Evolutionary conservation across 1,284 basidiomycete species (phyloP).

Genomic region (Anthracocystis setariae): DNA sequence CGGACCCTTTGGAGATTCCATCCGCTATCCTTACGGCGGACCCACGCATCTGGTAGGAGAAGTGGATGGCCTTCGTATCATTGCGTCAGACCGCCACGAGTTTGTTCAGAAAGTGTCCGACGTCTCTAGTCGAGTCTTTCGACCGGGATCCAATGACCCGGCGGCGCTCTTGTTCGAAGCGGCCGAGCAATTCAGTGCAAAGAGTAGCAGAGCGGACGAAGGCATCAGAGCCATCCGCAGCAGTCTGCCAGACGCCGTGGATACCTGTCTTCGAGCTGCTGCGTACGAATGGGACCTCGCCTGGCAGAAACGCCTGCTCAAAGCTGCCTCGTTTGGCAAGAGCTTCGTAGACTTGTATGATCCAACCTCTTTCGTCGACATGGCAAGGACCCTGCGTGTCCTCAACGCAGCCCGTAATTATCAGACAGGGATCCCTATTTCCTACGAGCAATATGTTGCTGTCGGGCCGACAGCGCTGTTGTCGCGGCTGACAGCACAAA

Average conservation of each 20-base stretch:
- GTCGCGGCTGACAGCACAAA: constrained; percentile 82
- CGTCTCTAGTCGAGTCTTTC: constrained; percentile 71
- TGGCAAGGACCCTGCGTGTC: constrained; percentile 92
- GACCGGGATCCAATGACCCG: constrained; percentile 89
- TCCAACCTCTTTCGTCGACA: constrained; percentile 86
- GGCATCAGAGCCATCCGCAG: constrained; percentile 86
- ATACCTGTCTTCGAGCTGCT: constrained; percentile 92
- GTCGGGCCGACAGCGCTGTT: constrained; percentile 73
- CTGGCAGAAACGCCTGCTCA: constrained; percentile 88
- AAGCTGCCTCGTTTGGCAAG: constrained; percentile 90
- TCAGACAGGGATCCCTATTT: constrained; percentile 91
- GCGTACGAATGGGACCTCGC: constrained; percentile 87
- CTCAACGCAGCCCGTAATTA: constrained; percentile 90
- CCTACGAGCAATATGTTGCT: constrained; percentile 80
- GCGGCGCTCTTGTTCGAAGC: constrained; percentile 92
- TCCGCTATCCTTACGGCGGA: constrained; percentile 85
- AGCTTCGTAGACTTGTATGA: constrained; percentile 92
- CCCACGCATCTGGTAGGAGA: constrained; percentile 83
- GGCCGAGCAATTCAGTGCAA: constrained; percentile 82
- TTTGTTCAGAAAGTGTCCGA: constrained; percentile 83
- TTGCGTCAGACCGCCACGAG: constrained; percentile 83
- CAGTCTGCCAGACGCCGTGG: constrained; percentile 81
- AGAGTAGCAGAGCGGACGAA: constrained; percentile 90
- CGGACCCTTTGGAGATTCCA: constrained; percentile 87
- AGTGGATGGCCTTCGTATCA: constrained; percentile 84